A percentile compares a stretch with the other conserved stretches of the same genome.
Conservation (phyloP, 2,329 filamentous ascomycete genomes). For the Penicillium occitanis region DNA sequence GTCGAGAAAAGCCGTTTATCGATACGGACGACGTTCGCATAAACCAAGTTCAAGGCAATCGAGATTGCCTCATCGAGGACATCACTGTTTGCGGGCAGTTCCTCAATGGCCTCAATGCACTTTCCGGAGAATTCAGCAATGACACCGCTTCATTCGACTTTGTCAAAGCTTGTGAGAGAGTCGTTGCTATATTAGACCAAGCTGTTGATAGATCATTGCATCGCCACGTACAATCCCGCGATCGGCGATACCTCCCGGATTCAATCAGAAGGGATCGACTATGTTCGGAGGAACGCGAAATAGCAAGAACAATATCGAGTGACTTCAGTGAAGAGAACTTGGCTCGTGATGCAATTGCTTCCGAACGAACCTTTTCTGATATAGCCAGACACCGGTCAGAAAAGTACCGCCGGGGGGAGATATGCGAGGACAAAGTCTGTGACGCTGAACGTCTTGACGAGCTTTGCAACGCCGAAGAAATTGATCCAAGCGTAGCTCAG, state of each 20-base stretch:
- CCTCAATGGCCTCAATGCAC: neutral
- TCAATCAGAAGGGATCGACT: neutral
- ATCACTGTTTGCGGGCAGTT: slow-evolving; percentile 10
- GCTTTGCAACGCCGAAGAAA: slow-evolving; percentile 13
- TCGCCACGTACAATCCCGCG: neutral
- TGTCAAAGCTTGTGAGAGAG: slow-evolving; percentile 15
- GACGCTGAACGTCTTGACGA: slow-evolving; percentile 17
- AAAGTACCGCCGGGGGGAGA: slow-evolving; percentile 10
- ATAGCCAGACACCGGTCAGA: neutral
- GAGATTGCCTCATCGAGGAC: slow-evolving; percentile 1
- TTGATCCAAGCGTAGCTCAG: slow-evolving; percentile 15
- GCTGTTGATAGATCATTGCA: neutral
- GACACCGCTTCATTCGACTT: neutral
- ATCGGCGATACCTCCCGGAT: neutral
- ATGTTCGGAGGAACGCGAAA: neutral
- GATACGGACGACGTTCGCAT: neutral
- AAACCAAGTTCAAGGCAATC: slow-evolving; percentile 5
- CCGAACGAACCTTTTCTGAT: neutral
- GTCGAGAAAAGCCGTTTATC: neutral
- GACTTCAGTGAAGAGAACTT: neutral
- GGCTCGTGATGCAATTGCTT: neutral
- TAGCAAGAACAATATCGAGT: neutral
- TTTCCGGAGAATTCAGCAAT: neutral
- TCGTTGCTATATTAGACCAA: neutral
- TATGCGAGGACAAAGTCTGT: slow-evolving; percentile 23